phyloP scores from a whole-genome alignment of 2,329 filamentous ascomycete species.

The Calonectria pseudoreteaudii region DNA sequence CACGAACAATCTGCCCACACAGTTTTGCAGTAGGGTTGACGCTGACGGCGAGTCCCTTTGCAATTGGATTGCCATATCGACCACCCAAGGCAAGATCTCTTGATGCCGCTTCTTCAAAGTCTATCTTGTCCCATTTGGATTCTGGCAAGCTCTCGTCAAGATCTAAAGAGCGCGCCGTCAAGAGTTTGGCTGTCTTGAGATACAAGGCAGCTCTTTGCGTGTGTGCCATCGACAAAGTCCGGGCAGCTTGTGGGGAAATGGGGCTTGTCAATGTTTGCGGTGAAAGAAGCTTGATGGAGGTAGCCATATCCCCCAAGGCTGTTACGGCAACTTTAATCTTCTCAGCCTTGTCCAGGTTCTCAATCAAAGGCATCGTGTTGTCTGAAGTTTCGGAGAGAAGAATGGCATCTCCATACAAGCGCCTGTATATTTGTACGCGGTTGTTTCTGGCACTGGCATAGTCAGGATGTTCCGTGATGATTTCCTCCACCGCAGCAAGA shows the following conservation, averaged over 20 bases:
- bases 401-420: constrained; percentile 72
- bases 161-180: constrained; percentile 51
- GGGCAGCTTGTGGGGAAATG: constrained; percentile 73
- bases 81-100: constrained; percentile 74
- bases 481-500: constrained; percentile 61
- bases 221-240: constrained; percentile 75
- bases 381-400: constrained; percentile 56
- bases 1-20: constrained; percentile 76
- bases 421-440: constrained; percentile 74
- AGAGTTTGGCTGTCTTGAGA: constrained; percentile 67
- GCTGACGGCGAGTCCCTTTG: constrained; percentile 72
- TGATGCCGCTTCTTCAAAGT: constrained; percentile 73
- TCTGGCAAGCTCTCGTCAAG: constrained; percentile 57
- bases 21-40: constrained; percentile 77
- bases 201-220: constrained; percentile 78
- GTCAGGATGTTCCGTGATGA: constrained; percentile 69
- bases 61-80: constrained; percentile 74
- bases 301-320: constrained; percentile 66
- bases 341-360: constrained; percentile 50
- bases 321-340: constrained; percentile 53
- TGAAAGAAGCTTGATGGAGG: constrained; percentile 69
- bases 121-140: constrained; percentile 61
- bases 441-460: constrained; percentile 84
- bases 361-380: constrained; percentile 56
- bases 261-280: constrained; percentile 62